These are phyloP conservation scores for Epichloe scottii DNA, from an alignment of 2,329 filamentous ascomycete genomes.

Conservation along the genomic window DNA sequence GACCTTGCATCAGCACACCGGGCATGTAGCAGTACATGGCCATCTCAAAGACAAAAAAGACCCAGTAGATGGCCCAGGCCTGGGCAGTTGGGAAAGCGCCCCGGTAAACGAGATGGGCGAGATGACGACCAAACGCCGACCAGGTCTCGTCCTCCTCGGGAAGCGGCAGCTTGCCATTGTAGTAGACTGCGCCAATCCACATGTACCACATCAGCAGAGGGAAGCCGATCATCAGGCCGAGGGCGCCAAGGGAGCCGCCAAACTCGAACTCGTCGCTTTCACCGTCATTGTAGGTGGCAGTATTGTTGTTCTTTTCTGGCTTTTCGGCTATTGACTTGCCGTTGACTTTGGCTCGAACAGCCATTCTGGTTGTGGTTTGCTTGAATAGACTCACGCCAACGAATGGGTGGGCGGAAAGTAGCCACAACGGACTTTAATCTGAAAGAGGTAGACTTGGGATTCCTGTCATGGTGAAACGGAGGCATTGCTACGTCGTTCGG, in stretches of 20 bases:
- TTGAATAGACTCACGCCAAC: too few relatives aligned
- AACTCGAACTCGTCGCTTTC: conserved; percentile 57
- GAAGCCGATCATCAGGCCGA: conserved; percentile 81
- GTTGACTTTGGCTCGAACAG: too few relatives aligned
- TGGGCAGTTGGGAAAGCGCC: conserved; percentile 70
- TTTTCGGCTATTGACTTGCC: too few relatives aligned
- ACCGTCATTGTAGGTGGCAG: too few relatives aligned
- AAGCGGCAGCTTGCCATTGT: conserved; percentile 56
- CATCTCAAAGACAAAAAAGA: conserved; percentile 75
- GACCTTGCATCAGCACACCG: conserved; percentile 77
- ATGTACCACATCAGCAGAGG: conserved; percentile 96
- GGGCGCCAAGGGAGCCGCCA: conserved; percentile 67
- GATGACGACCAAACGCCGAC: too few relatives aligned
- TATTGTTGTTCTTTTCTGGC: too few relatives aligned
- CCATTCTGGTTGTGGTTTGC: too few relatives aligned
- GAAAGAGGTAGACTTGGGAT: too few relatives aligned
- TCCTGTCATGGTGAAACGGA: too few relatives aligned
- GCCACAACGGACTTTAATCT: too few relatives aligned
- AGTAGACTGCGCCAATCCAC: conserved; percentile 94
- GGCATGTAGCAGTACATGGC: conserved; percentile 75
- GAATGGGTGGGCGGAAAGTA: too few relatives aligned
- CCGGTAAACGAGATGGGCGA: conserved; percentile 47
- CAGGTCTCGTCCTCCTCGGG: too few relatives aligned
- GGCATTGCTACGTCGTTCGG: neutral
- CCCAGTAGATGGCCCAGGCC: conserved; percentile 92